Base-by-base conservation (phyloP, 345 rosid species). In the Citrus australasica region DNA sequence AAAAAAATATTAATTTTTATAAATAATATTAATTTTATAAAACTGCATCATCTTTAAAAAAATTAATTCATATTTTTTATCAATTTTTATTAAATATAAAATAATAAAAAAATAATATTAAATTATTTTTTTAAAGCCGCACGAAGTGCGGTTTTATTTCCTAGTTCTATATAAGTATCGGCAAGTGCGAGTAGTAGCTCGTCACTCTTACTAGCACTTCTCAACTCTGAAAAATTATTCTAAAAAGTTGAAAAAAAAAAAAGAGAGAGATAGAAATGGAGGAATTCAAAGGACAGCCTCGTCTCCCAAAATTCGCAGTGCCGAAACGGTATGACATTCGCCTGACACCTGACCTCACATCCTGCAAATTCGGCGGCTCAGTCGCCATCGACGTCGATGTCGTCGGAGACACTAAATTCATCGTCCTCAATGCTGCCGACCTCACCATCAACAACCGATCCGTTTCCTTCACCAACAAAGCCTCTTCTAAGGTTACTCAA, bases 381-480 rank as follows among this genome's bases (percentile, higher is more conserved):
- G 92, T 91, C 66, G 27, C 90, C 14, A 69, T 93, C 81, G 89
- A 86, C 79, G 65, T 96, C 53, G 92, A 90, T 70, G 73, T 96
- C 72, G 87, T 91, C 73, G 78, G 84, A 11, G 78, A 56, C 48
- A 94, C 98, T 76, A 79, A 82, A 59, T 92, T 85, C 91, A 83
- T 96, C 80, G 98, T 96, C 84, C 94, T 96, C 42, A 96, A 96
- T 84, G 97, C 97, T 4, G 97, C 97, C 73, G 98, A 96, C n/a
- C 92, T 96, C 75, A 66, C 90, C 62, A 66, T 96, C 87, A 53
- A 77, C 67, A 25, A 78, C n/a, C 83, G 78, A 17, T 82, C 91
- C 51, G 89, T 94, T 42, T 84, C 88, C 78, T 92, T 90, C 84
- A 61, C 92, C 37, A 58, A 75, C 79, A 58, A 3, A 42, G 25